A percentile compares a stretch with the other conserved stretches of the same genome.
phyloP scores from a whole-genome alignment of 306 rosid species.

The Ormosia semicastrata region DNA sequence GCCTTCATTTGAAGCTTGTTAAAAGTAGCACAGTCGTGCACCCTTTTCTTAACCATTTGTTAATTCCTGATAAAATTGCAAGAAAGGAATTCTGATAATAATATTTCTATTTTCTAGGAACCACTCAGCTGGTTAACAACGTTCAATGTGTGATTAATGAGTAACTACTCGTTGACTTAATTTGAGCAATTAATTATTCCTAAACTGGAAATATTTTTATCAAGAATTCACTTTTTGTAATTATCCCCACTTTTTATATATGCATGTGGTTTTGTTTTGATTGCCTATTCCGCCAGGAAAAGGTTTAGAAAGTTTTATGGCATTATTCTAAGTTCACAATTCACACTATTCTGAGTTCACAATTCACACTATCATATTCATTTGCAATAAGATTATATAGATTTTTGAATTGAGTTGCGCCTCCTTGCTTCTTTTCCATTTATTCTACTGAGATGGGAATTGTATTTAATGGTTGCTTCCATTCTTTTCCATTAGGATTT shows the following conservation, averaged over 20 bases:
- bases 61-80: not conserved
- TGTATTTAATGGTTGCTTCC: not conserved
- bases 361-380: not conserved
- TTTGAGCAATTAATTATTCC: slow-evolving; percentile 11
- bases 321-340: not conserved
- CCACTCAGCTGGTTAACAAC: not conserved
- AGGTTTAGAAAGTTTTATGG: not conserved
- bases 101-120: slow-evolving; percentile 3
- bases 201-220: not conserved
- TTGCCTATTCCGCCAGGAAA: not conserved
- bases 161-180: not conserved
- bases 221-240: not conserved
- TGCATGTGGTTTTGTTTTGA: not conserved
- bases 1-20: not conserved
- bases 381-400: not conserved
- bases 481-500: not conserved
- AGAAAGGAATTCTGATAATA: not conserved
- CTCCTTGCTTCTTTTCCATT: slow-evolving; percentile 20
- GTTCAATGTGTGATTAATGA: not conserved
- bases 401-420: not conserved
- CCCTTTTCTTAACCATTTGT: slow-evolving; percentile 3
- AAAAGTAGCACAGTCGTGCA: not conserved
- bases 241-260: not conserved
- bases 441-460: not conserved
- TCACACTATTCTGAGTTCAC: not conserved